These are phyloP conservation scores for Cryptococcus amylolentus DNA, from an alignment of 1,284 basidiomycete genomes.

Conservation along the genomic window DNA sequence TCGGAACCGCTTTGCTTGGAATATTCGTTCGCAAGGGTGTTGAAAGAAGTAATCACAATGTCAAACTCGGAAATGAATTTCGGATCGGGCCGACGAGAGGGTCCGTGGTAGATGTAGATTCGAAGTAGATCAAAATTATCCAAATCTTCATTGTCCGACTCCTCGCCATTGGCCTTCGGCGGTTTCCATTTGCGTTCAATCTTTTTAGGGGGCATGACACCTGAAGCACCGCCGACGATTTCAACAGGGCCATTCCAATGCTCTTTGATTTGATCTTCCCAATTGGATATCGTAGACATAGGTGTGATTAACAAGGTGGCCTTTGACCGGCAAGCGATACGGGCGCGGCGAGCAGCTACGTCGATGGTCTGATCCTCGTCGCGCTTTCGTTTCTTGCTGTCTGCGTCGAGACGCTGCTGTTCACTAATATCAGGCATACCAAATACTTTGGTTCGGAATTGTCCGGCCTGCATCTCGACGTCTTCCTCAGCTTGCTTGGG, in stretches of 20 bases:
- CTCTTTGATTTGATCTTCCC: conserved; percentile 97
- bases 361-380: conserved; percentile 23
- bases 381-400: conserved; percentile 40
- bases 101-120: conserved; percentile 95
- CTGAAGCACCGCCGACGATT: conserved; percentile 68
- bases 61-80: conserved; percentile 87
- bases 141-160: conserved; percentile 19
- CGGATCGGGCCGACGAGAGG: conserved; percentile 78
- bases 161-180: conserved; percentile 21
- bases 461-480: conserved; percentile 55
- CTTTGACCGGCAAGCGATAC: conserved; percentile 74
- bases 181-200: conserved; percentile 29
- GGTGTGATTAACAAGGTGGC: conserved; percentile 97
- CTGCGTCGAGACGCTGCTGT: conserved; percentile 7
- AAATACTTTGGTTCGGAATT: conserved; percentile 75
- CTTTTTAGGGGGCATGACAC: conserved; percentile 26
- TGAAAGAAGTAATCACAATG: conserved; percentile 95
- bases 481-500: conserved; percentile 49
- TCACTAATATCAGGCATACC: conserved; percentile 62
- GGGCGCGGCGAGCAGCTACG: conserved; percentile 58
- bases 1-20: conserved; percentile 76
- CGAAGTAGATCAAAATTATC: conserved; percentile 53
- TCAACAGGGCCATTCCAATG: conserved; percentile 84
- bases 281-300: conserved; percentile 92
- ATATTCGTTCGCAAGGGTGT: conserved; percentile 91